Percentiles rank a stretch among this genome's conserved stretches.
These are phyloP conservation scores for Craterostigma plantagineum DNA, from an alignment of 257 asterid genomes.

Conservation along the genomic window DNA sequence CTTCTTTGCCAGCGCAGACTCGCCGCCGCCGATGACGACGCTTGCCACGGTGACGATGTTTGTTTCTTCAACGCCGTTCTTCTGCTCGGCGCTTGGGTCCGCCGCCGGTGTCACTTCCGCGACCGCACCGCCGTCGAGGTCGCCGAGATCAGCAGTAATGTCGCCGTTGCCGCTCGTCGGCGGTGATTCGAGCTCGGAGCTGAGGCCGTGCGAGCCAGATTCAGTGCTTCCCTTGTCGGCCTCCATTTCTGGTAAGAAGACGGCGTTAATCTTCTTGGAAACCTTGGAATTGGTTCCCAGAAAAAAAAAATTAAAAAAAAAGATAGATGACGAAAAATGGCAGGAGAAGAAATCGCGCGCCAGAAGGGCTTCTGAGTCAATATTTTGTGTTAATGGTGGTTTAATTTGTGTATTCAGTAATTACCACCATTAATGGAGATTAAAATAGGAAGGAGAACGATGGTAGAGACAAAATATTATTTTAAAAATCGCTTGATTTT, in stretches of 20 bases:
- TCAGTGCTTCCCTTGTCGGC: conserved; percentile 46
- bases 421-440: too few species aligned
- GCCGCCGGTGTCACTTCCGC: conserved; percentile 12
- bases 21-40: conserved; percentile 2
- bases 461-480: too few species aligned
- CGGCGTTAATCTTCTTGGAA: background rate
- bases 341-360: too few species aligned
- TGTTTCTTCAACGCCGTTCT: conserved; percentile 3
- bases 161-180: conserved; percentile 10
- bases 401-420: too few species aligned
- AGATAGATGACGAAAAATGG: too few species aligned
- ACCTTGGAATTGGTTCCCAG: too few species aligned
- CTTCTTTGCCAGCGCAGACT: conserved; percentile 17
- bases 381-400: too few species aligned
- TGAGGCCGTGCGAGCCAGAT: conserved; percentile 29
- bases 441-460: too few species aligned
- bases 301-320: too few species aligned
- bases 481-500: too few species aligned
- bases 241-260: conserved; percentile 12
- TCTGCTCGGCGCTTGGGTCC: conserved; percentile 3
- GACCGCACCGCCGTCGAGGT: conserved; percentile 14
- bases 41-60: conserved; percentile 2
- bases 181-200: conserved; percentile 34
- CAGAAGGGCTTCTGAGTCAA: too few species aligned
- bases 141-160: too few species aligned